Conservation (phyloP, 2,329 filamentous ascomycete genomes). For the Ustulina deusta region DNA sequence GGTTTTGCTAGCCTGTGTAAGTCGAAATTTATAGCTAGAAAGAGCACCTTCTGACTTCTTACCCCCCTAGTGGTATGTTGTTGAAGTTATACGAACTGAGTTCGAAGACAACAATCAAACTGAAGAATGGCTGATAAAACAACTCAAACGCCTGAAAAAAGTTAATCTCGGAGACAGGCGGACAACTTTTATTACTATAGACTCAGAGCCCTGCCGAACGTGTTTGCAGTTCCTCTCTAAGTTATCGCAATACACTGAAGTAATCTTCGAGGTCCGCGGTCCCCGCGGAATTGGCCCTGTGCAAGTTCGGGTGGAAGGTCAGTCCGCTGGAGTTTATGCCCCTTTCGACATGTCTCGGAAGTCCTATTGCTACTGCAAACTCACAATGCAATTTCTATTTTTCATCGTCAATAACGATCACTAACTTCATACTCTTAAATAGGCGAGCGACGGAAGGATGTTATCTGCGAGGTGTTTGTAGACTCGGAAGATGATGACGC, state of each 20-base stretch:
- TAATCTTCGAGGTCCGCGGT: conserved; percentile 37
- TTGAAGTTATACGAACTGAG: conserved; percentile 1
- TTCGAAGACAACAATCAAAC: neutral
- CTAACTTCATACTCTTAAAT: neutral
- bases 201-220: conserved; percentile 41
- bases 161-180: conserved; percentile 28
- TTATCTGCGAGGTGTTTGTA: conserved; percentile 35
- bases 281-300: conserved; percentile 40
- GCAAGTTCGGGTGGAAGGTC: conserved; percentile 33
- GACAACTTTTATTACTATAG: conserved; percentile 41
- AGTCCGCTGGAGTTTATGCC: neutral
- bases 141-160: conserved; percentile 31
- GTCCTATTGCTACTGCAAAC: neutral
- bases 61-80: conserved; percentile 21
- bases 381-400: neutral
- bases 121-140: conserved; percentile 29
- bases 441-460: too few species aligned
- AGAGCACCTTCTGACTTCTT: neutral
- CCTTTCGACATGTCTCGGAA: too few species aligned
- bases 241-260: conserved; percentile 38
- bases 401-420: too few species aligned
- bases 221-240: conserved; percentile 42
- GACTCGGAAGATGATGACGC: conserved; percentile 37
- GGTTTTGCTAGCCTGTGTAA: conserved; percentile 41
- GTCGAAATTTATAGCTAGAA: conserved; percentile 5